Percentiles rank a stretch among this genome's conserved stretches.
phyloP scores from a whole-genome alignment of 2,329 filamentous ascomycete genomes.

The Ophiostoma pallidulum region DNA sequence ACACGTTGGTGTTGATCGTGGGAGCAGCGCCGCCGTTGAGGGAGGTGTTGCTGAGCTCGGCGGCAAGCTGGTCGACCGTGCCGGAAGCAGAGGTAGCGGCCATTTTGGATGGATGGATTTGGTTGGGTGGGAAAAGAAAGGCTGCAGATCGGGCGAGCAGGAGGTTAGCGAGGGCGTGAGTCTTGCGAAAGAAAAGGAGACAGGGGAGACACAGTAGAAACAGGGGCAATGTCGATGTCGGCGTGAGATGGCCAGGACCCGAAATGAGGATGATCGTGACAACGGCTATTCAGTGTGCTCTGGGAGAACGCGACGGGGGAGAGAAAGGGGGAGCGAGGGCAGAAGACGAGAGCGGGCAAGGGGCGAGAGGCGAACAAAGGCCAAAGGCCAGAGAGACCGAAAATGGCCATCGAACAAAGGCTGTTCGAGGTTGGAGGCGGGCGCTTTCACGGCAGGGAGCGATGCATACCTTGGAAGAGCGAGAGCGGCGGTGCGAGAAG shows the following conservation, averaged over 20 bases:
- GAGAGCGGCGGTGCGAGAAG: no score
- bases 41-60: slow-evolving; percentile 64
- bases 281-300: no score
- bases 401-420: neutral
- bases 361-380: slow-evolving; percentile 4
- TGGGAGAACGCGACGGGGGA: neutral
- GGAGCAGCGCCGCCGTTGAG: slow-evolving; percentile 58
- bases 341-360: slow-evolving; percentile 4
- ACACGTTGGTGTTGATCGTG: slow-evolving; percentile 66
- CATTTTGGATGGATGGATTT: slow-evolving; percentile 39
- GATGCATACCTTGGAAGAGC: slow-evolving; percentile 2
- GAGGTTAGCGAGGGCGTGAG: slow-evolving; percentile 15
- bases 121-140: slow-evolving; percentile 15
- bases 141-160: slow-evolving; percentile 12
- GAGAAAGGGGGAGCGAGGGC: neutral
- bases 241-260: neutral
- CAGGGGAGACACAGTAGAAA: neutral
- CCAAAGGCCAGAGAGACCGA: neutral
- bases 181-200: slow-evolving; percentile 6
- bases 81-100: slow-evolving; percentile 47
- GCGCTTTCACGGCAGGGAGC: neutral
- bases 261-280: neutral
- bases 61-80: slow-evolving; percentile 71
- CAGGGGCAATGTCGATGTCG: neutral
- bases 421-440: neutral